Evolutionary conservation across 345 rosid genomes (phyloP), one percentile per base, ranked within the genome.

Genomic region (Erucastrum elatum): DNA sequence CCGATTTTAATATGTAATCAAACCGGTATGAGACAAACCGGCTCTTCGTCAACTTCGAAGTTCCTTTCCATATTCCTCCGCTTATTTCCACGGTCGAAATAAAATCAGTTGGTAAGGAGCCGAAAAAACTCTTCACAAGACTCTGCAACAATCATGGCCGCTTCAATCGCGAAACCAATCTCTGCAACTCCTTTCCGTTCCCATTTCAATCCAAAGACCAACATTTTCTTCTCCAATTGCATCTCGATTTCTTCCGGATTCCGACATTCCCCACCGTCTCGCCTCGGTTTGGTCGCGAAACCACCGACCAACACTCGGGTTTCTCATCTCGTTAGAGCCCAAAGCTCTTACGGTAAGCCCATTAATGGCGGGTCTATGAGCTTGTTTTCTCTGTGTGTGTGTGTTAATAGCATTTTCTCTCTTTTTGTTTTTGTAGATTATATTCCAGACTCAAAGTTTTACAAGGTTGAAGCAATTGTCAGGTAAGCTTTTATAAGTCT

Each of bases 391-490:
- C n/a, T n/a, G n/a, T n/a, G n/a, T 10, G 26, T 33, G 0, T 25
- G 2, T 41, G 55, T 27, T 59, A 6, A 10, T 59, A 0, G 3
- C 29, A 26, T 65, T 78, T 46, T 1, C n/a, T n/a, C n/a, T 12
- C 1, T 12, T 17, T 76, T 80, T 7, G 41, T 0, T 66, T 70
- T 37, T 3, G 66, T 61, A 86, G 93, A 84, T 62, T 90, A 87
- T 41, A 29, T 86, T 15, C 95, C 95, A 10, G 97, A 90, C 77
- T 84, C 95, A 2, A 78, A 89, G 39, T 94, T 94, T 77, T 94
- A 94, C 85, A 91, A 89, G 75, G 91, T 94, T 59, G 98, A 94
- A 83, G 98, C 97, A 31, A 87, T 94, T 84, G 53, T 94, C 75
- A 91, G 97, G 96, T 81, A 46, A 66, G 46, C 1, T 64, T 70